Conservation (phyloP, 1,139 yeast species). For the Nadsonia starkeyi-henricii region DNA sequence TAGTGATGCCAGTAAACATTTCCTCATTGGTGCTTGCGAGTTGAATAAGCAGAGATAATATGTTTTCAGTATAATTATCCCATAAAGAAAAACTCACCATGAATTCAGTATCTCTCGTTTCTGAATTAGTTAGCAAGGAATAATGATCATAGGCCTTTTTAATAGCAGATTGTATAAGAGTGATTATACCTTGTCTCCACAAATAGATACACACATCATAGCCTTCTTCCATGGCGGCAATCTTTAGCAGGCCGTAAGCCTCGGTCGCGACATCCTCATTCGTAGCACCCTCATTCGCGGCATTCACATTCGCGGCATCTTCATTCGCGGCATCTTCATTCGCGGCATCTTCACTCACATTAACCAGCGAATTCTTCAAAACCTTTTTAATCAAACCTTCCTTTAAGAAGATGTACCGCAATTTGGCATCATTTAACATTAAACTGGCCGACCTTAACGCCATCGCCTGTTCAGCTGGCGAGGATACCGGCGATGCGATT, state of each 20-base stretch:
- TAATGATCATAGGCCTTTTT: constrained; percentile 29
- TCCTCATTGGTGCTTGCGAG: constrained; percentile 53
- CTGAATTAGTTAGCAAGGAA: no score
- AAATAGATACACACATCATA: constrained; percentile 60
- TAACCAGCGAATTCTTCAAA: constrained; percentile 52
- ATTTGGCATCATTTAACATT: constrained; percentile 50
- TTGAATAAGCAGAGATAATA: constrained; percentile 54
- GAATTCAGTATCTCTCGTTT: no score
- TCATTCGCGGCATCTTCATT: no score
- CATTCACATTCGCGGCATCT: no score
- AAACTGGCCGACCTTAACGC: constrained; percentile 13
- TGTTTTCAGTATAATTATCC: constrained; percentile 58
- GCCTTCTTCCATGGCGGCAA: constrained; percentile 77
- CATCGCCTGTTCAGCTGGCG: background rate
- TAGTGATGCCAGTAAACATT: constrained; percentile 38
- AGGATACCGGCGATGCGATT: background rate
- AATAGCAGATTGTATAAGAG: constrained; percentile 29
- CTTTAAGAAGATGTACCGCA: constrained; percentile 51
- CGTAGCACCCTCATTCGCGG: constrained; percentile 47
- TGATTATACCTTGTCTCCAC: constrained; percentile 53
- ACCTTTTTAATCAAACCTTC: constrained; percentile 54
- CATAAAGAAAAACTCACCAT: no score
- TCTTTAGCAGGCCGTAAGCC: constrained; percentile 67
- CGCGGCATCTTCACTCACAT: constrained; percentile 56
- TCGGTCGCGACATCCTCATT: constrained; percentile 68